These are phyloP conservation scores for Golubevia sp. DNA, from an alignment of 1,284 basidiomycete genomes.

Conservation along the genomic window DNA sequence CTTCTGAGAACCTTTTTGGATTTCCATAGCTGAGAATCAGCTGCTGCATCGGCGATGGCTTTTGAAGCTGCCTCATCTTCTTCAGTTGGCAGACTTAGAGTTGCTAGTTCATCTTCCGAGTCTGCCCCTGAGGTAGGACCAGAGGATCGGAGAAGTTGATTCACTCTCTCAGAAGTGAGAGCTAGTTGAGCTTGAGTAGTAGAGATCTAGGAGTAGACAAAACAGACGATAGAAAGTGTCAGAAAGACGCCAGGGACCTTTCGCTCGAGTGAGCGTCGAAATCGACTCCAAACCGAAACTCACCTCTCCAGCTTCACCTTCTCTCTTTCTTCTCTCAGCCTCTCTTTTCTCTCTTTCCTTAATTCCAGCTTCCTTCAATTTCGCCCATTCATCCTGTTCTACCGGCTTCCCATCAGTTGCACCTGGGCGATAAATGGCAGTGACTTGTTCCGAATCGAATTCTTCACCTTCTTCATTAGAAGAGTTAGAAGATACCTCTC, in stretches of 20 bases:
- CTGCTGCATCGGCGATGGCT: slow-evolving; percentile 22
- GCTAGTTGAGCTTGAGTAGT: slow-evolving; percentile 10
- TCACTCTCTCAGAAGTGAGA: slow-evolving; percentile 35
- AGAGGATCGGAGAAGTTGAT: slow-evolving; percentile 30
- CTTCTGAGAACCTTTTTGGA: slow-evolving; percentile 64
- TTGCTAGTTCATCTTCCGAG: slow-evolving; percentile 41
- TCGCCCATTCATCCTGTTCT: slow-evolving; percentile 38
- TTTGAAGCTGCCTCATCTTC: slow-evolving; percentile 22
- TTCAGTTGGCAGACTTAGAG: slow-evolving; percentile 27
- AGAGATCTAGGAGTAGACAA: not conserved
- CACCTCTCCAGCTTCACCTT: not conserved
- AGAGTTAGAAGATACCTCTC: too few species aligned
- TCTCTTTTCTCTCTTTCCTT: slow-evolving; percentile 34
- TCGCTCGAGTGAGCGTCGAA: too few species aligned
- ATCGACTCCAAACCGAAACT: not conserved
- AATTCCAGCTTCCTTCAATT: slow-evolving; percentile 39
- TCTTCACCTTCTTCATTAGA: slow-evolving; percentile 6
- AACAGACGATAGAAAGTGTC: too few species aligned
- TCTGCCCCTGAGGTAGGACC: too few species aligned
- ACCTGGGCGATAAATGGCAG: slow-evolving; percentile 37
- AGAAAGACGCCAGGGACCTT: too few species aligned
- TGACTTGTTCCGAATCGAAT: slow-evolving; percentile 35
- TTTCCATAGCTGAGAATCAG: slow-evolving; percentile 39
- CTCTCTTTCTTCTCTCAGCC: slow-evolving; percentile 11
- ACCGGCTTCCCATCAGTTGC: not conserved